Percentiles rank a stretch among this genome's conserved stretches.
These are phyloP conservation scores for Fragilaria crotonensis DNA, from an alignment of 108 stramenopile species.

Conservation along the genomic window DNA sequence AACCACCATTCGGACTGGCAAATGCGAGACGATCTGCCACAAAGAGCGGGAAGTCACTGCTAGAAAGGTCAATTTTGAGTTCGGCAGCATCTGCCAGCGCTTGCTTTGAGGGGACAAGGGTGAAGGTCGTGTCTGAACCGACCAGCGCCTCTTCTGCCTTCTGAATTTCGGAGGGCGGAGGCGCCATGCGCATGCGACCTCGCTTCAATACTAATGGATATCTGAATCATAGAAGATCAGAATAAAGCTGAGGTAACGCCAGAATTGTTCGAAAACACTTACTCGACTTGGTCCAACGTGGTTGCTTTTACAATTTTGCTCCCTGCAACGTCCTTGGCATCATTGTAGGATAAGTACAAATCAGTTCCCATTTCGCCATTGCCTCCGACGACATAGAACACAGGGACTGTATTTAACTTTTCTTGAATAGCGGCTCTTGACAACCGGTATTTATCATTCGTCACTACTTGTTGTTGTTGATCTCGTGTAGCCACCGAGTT, in stretches of 20 bases:
- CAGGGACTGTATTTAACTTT: constrained; percentile 39
- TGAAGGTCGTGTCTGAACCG: constrained; percentile 8
- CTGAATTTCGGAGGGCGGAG: constrained; percentile 28
- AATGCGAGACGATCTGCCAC: constrained; percentile 43
- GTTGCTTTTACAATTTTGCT: constrained; percentile 29
- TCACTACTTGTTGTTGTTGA: constrained; percentile 16
- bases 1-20: constrained; percentile 25
- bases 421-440: constrained; percentile 35
- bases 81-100: constrained; percentile 30
- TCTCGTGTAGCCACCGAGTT: constrained; percentile 46
- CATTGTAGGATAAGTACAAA: constrained; percentile 38
- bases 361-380: constrained; percentile 17
- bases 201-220: constrained; percentile 47
- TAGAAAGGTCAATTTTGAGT: constrained; percentile 10
- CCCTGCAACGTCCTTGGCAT: constrained; percentile 21
- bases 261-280: constrained; percentile 3
- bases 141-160: constrained; percentile 18
- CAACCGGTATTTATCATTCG: constrained; percentile 28
- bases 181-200: constrained; percentile 27
- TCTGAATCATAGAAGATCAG: neutral
- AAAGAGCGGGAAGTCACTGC: constrained; percentile 39
- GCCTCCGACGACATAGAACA: constrained; percentile 28
- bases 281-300: constrained; percentile 48
- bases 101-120: constrained; percentile 31
- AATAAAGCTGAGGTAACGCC: neutral